Evolutionary conservation across 768 basidiomycete genomes (phyloP), one percentile per base, ranked within the genome.

Genomic region (Leccinum obscurum): DNA sequence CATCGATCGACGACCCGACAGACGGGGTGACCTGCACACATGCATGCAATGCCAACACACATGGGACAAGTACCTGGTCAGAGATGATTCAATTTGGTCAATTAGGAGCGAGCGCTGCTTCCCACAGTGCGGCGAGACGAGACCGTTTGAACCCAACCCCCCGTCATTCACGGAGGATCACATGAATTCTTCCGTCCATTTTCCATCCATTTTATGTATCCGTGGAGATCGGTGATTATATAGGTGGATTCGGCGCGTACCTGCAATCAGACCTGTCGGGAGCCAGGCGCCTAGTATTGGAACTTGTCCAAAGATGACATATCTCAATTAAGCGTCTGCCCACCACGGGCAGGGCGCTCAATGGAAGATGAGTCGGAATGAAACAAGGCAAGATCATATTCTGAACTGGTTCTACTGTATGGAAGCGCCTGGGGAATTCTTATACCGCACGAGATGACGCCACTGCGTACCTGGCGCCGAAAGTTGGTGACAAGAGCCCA

Each of bases 331-430:
- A 20, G 52, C 22, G 30, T 34, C 52, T 9, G 15, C 13, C 28
- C 24, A 9, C n/a, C 14, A 37, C 24, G 9, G 30, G 30, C 48
- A 52, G 39, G 17, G 39, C 39, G 30, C 48, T 22, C 14, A 6
- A 17, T 28, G 53, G 20, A 49, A 41, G 30, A 54, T 35, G 35
- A 22, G 22, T 37, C 20, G 35, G 24, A 49, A 48, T 24, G 60
- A 35, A 15, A 48, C 35, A 8, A 32, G 24, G 24, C 24, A 24
- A 24, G 24, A 24, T 24, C 24, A 24, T 9, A n/a, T 17, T 54
- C 63, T 63, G 50, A 17, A 22, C 11, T 52, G 2, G n/a, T 39
- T 65, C 63, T 44, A 37, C 35, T 37, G 14, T 37, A 37, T 37
- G 15, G 34, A 56, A 65, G 32, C 7, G 17, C 20, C n/a, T 14